Base-by-base conservation (phyloP, 169 alveolate genomes). In the Besnoitia besnoiti region DNA sequence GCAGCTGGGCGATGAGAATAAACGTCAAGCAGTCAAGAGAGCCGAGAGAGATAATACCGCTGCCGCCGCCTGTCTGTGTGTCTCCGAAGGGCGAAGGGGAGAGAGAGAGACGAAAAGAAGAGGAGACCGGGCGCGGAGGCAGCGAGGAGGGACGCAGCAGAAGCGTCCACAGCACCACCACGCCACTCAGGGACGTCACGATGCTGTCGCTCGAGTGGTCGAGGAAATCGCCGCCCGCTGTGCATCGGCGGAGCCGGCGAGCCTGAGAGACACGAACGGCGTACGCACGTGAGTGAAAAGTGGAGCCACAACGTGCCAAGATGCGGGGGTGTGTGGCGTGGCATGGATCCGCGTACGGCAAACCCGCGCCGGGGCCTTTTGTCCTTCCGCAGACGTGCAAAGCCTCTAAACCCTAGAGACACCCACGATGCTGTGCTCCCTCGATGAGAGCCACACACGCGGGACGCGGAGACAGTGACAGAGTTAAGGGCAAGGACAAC, bases 141-240 rank as follows among this genome's bases (percentile, higher is more conserved):
- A n/a, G 39, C n/a, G 46, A 73, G 27, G 82, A 39, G 12, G 82
- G 82, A 24, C 47, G 87, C 3, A 42, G 59, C 5, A 76, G 49
- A 5, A 77, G 87, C 49, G 87, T 39, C 87, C 40, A 27, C 87
- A 77, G 10, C 33, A 44, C 87, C 61, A 77, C 87, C 59, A 77
- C 5, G 19, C 87, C 87, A 27, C 87, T 77, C 33, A 77, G 87
- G 35, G 87, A 77, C 10, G 87, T 42, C 37, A 77, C 87, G 87
- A 77, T 77, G 59, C 87, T 77, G 77, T 90, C 93, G 82, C 93
- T 77, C 82, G 93, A 90, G 49, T 90, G 93, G 47, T 90, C 93
- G 16, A 90, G 49, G 82, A 90, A 90, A 50, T 90, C 93, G 46
- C 93, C 93, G 5, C 93, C 93, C 10, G 93, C 93, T 35, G 89